Evolutionary conservation across 371 early-diverging fungal genomes (phyloP), one percentile per base, ranked within the genome.

Genomic region (Racocetra persica): DNA sequence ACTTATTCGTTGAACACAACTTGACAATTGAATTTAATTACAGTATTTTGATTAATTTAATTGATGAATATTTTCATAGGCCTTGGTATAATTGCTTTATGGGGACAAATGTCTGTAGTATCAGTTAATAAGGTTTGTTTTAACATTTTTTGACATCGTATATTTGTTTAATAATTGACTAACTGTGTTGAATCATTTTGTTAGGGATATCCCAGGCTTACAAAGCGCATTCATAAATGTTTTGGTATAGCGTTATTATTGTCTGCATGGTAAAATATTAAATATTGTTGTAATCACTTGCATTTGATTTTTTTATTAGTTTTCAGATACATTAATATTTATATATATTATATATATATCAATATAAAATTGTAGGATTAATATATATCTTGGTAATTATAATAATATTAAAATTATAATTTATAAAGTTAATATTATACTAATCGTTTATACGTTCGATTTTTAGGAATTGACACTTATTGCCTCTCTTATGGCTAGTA

Each of bases 191-290:
- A 45, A 45, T 45, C 45, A 4, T 45, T 10, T 45, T 45, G 10
- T 49, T 26, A 73, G 52, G 73, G 73, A 2, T 54, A 32, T 16
- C 73, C 73, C 14, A 73, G 73, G 51, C 16, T 73, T 73, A 8
- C 10, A 45, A 73, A 73, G 18, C 49, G 73, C 22, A 20, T 28
- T 16, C 73, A 73, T 73, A 24, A 57, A 32, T 0, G 5, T 55
- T 28, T 73, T 73, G 73, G 73, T 28, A 24, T 36, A 24, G 10
- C 26, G 14, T 32, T 73, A 57, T 18, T 73, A 28, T 51, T 73
- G 18, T 22, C 36, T 26, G 51, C 73, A 28, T 51, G 52, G 73
- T 71, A 45, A 38, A 38, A 38, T 38, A 8, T 38, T n/a, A n/a
- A 32, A 32, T 32, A 32, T 1, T 4, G 4, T 45, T 45, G 11